Base-by-base conservation (phyloP, 805 yeast genomes). In the Saturnispora gosingensis region DNA sequence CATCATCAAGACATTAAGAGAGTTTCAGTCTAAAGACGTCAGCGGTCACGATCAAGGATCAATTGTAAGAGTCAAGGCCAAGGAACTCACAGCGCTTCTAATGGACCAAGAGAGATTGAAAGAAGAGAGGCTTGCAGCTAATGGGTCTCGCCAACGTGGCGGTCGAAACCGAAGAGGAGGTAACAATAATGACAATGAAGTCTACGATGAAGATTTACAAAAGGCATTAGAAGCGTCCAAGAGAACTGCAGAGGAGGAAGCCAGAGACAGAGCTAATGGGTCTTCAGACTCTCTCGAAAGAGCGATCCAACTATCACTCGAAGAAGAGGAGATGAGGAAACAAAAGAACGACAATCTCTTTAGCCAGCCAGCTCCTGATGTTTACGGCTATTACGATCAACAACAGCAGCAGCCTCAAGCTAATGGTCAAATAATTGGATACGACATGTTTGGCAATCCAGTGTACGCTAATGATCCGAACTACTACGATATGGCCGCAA, bases 1-100 rank as follows among this genome's bases (percentile, higher is more conserved):
- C 67, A 77, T 90, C 48, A 80, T 91, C 65, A 89, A 90, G 70
- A 89, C 97, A 0, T 73, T 91, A 59, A 79, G 96, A 50, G 98
- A 91, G 66, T 91, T 91, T 67, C 88, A 83, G 59, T 85, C 82
- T 63, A 73, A 75, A 39, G 97, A 91, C 65, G 91, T 86, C 46
- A 63, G 72, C 18, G 89, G 87, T 45, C 71, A 74, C 28, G 99
- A 91, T 67, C 95, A 88, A 61, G 98, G 99, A 22, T 85, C 85
- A 8, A 79, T 88, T 49, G 84, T 85, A 53, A 77, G 99, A 54
- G 88, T 88, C 42, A 88, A 90, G 69, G 97, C 97, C 2, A 86
- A 83, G 63, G 97, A 88, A 59, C 74, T 91, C 64, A 87, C 95
- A 0, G 68, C 83, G n/a, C 70, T 91, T 53, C 70, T 91, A 60